Evolutionary conservation across 352 stramenopile species (phyloP), one percentile per base, ranked within the genome.

Genomic region (Phytophthora crassamura): DNA sequence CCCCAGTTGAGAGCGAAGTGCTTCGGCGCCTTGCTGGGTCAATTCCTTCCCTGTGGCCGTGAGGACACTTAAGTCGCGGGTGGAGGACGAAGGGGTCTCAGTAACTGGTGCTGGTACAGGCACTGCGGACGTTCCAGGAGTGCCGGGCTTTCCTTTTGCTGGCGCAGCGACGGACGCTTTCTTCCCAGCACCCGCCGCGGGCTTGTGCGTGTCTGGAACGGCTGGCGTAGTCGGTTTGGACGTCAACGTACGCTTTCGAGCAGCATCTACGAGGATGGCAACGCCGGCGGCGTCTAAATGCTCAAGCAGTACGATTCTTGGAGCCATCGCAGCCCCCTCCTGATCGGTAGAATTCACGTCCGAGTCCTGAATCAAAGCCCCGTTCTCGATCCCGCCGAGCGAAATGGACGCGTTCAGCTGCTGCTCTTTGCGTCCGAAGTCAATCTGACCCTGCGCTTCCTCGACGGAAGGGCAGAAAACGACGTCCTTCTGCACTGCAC

Each of bases 301-400:
- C 11, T 88, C 77, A 2, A 88, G 50, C 7, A 88, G 35, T 16
- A 88, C 41, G 2, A 88, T 67, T 9, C 64, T 68, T 14, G 72
- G 75, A 15, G 55, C 30, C 14, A 41, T 16, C 3, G 7, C 36
- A 40, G 33, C 3, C 25, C 16, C 20, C 35, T 34, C 14, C 11
- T 43, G 10, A 20, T 33, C 43, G 46, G 10, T 33, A 41, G 28
- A 16, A 16, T 55, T 43, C 15, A 6, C 15, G 46, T 48, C 34
- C 5, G 12, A 20, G 22, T 59, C 52, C 12, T 63, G 45, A 4
- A 16, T 12, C 16, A 18, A 2, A 22, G n/a, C 35, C 14, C 38
- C 38, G 11, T 32, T 61, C 15, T 67, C 48, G 5, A 41, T 36
- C 7, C 14, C 36, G 22, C 22, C 46, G 12, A 55, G 18, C 15